A percentile compares a stretch with the other conserved stretches of the same genome.
Conservation (phyloP, 1,284 basidiomycete species). For the Leccinum fallax region DNA sequence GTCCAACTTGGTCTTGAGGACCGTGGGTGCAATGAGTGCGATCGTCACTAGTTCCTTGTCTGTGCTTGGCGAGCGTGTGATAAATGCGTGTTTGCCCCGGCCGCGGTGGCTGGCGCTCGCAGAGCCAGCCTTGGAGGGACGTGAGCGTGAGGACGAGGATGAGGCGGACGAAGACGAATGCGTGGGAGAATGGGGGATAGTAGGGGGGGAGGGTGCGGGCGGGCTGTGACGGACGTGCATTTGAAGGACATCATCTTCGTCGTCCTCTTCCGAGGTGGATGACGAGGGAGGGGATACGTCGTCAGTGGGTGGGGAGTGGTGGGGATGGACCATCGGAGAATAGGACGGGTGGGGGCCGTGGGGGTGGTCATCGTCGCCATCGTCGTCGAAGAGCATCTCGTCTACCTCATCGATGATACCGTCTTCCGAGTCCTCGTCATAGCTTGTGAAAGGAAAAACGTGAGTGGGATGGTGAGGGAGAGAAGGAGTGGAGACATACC, state of each 20-base stretch:
- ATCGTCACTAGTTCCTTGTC: conserved; percentile 80
- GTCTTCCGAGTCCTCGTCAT: conserved; percentile 66
- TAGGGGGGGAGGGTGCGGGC: conserved; percentile 11
- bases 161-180: conserved; percentile 41
- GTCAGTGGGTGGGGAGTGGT: conserved; percentile 27
- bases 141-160: conserved; percentile 40
- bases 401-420: conserved; percentile 40
- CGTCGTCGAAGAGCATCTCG: conserved; percentile 35
- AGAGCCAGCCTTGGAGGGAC: conserved; percentile 19
- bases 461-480: conserved; percentile 7
- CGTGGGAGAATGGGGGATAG: conserved; percentile 26
- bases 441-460: conserved; percentile 39
- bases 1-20: conserved; percentile 78
- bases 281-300: conserved; percentile 39
- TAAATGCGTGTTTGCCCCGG: conserved; percentile 20
- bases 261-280: conserved; percentile 35
- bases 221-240: conserved; percentile 28
- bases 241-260: conserved; percentile 34
- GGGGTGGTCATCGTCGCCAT: conserved; percentile 17
- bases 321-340: conserved; percentile 16
- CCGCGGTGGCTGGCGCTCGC: conserved; percentile 3
- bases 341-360: conserved; percentile 14
- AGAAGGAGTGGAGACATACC: conserved; percentile 45
- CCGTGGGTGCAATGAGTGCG: conserved; percentile 91
- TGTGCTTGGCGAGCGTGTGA: conserved; percentile 41